Percentiles rank a stretch among this genome's conserved stretches.
These are phyloP conservation scores for Rutidosis leptorrhynchoides DNA, from an alignment of 129 eudicot species.

Conservation along the genomic window DNA sequence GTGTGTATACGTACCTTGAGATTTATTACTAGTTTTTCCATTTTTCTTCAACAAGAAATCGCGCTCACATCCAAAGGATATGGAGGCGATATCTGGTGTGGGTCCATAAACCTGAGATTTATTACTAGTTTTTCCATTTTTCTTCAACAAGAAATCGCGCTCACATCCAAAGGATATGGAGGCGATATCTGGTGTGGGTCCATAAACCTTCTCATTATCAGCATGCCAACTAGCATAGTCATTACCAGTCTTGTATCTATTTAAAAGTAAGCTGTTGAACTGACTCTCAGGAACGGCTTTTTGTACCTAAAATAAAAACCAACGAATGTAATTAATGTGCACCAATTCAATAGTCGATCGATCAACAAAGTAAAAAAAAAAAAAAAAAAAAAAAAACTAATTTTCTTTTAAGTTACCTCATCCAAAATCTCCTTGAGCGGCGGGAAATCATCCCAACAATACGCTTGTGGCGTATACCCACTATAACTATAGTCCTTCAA, in stretches of 20 bases:
- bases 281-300: slow-evolving; percentile 65
- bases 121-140: no score
- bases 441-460: slow-evolving; percentile 82
- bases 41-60: slow-evolving; percentile 67
- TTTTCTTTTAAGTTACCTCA: no score
- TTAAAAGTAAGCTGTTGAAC: slow-evolving; percentile 75
- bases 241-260: slow-evolving; percentile 76
- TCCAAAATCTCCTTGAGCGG: slow-evolving; percentile 61
- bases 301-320: no score
- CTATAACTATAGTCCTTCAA: slow-evolving; percentile 57
- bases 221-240: slow-evolving; percentile 98
- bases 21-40: slow-evolving; percentile 29
- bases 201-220: slow-evolving; percentile 86
- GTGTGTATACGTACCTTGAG: slow-evolving; percentile 41
- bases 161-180: slow-evolving; percentile 89
- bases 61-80: slow-evolving; percentile 95
- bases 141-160: no score
- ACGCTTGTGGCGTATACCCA: slow-evolving; percentile 70
- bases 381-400: no score
- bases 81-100: slow-evolving; percentile 80
- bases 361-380: no score
- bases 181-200: slow-evolving; percentile 86
- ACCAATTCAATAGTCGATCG: no score
- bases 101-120: slow-evolving; percentile 87
- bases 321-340: no score